Conservation (phyloP, 2,329 filamentous ascomycete genomes). For the Pestalotiopsis sp. region DNA sequence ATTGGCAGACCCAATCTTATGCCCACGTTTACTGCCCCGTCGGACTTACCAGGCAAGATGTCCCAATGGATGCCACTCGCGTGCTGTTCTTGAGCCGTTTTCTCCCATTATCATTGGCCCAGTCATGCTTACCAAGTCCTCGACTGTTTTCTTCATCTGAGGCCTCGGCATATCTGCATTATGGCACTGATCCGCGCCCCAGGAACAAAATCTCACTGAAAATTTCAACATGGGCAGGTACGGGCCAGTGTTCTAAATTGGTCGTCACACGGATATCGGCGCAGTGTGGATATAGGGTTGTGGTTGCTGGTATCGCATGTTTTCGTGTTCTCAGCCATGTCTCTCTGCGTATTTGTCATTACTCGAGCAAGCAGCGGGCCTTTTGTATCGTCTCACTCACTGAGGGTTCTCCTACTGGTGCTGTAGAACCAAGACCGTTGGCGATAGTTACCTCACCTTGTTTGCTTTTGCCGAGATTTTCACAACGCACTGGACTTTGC, state of each 20-base stretch:
- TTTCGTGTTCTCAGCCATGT: not conserved
- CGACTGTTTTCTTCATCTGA: too few relatives aligned
- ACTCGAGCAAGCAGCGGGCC: not conserved
- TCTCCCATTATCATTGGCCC: not conserved
- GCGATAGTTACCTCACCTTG: constrained; percentile 8
- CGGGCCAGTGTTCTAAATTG: not conserved
- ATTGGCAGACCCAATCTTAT: not conserved
- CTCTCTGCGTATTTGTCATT: not conserved
- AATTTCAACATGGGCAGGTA: not conserved
- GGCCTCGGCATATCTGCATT: too few relatives aligned
- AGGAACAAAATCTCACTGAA: too few relatives aligned
- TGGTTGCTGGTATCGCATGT: not conserved
- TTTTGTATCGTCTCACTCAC: not conserved
- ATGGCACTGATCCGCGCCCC: too few relatives aligned
- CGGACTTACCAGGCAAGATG: not conserved
- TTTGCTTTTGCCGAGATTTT: constrained; percentile 13
- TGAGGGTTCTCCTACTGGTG: not conserved
- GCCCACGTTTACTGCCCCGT: constrained; percentile 3
- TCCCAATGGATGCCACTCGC: too few relatives aligned
- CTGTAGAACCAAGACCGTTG: constrained; percentile 5
- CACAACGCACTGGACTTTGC: not conserved
- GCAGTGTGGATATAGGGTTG: not conserved
- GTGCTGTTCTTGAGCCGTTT: not conserved
- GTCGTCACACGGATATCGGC: not conserved
- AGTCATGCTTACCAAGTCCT: too few relatives aligned